phyloP scores from a whole-genome alignment of 2,329 filamentous ascomycete species.

The Talaromyces sp. region DNA sequence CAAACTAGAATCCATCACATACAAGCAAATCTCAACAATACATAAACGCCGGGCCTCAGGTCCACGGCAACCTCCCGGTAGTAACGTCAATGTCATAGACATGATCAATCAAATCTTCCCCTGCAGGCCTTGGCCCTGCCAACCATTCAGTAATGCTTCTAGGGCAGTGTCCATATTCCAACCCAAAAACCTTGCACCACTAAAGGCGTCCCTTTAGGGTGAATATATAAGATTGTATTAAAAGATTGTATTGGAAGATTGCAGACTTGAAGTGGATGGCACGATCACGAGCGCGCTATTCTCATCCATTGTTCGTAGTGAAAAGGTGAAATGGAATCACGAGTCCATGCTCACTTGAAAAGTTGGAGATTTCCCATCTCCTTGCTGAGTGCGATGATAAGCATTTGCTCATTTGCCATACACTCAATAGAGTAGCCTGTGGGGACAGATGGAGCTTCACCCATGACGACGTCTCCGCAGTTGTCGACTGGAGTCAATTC shows the following conservation, averaged over 20 bases:
- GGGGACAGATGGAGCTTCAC: slow-evolving; percentile 13
- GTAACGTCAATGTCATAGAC: not conserved
- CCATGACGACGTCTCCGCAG: slow-evolving; percentile 15
- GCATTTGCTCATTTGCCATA: slow-evolving; percentile 1
- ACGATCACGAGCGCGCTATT: slow-evolving; percentile 14
- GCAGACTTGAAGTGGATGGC: slow-evolving; percentile 3
- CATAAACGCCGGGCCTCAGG: slow-evolving; percentile 15
- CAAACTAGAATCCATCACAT: not conserved
- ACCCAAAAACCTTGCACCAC: slow-evolving; percentile 12
- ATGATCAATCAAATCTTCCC: not conserved
- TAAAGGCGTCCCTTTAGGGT: slow-evolving; percentile 11
- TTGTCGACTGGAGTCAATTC: slow-evolving; percentile 8
- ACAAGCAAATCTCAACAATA: not conserved
- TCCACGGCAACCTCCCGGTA: slow-evolving; percentile 16
- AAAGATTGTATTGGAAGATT: not conserved
- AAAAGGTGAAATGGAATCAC: slow-evolving; percentile 12
- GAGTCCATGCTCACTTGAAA: slow-evolving; percentile 9
- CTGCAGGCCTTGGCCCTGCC: slow-evolving; percentile 1
- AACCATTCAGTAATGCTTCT: not conserved
- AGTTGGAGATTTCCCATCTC: not conserved
- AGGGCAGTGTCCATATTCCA: slow-evolving; percentile 14
- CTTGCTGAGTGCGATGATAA: slow-evolving; percentile 11
- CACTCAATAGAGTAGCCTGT: not conserved
- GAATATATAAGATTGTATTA: not conserved
- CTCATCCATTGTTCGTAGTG: slow-evolving; percentile 1